A percentile compares a stretch with the other conserved stretches of the same genome.
phyloP scores from a whole-genome alignment of 2,329 filamentous ascomycete species.

The Xylariomycetidae sp. region DNA sequence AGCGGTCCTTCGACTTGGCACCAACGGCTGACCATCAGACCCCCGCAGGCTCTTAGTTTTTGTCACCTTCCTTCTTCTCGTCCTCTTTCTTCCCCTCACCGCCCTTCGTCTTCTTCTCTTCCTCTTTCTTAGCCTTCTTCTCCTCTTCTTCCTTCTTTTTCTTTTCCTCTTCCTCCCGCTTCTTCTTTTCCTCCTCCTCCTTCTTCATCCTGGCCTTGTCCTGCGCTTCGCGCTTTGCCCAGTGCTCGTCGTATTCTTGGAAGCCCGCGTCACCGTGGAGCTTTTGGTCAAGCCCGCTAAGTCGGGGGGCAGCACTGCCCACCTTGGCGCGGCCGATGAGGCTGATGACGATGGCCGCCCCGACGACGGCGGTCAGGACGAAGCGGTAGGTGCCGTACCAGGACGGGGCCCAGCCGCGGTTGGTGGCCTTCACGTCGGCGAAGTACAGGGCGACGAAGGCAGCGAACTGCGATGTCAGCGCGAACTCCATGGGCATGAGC shows the following conservation, averaged over 20 bases:
- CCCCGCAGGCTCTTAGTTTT: conserved; percentile 3
- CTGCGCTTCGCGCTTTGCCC: conserved; percentile 33
- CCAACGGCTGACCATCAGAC: no score
- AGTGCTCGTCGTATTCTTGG: conserved; percentile 34
- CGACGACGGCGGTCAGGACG: conserved; percentile 84
- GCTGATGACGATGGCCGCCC: conserved; percentile 71
- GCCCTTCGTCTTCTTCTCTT: conserved; percentile 16
- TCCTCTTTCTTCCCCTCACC: conserved; percentile 17
- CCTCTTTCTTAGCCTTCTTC: conserved; percentile 17
- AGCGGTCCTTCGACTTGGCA: background rate
- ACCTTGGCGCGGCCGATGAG: conserved; percentile 80
- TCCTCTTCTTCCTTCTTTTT: conserved; percentile 19
- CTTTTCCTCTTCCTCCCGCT: conserved; percentile 13
- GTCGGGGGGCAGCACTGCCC: conserved; percentile 31
- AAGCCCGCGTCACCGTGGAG: conserved; percentile 30
- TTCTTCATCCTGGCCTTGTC: conserved; percentile 27
- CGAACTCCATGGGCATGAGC: conserved; percentile 76
- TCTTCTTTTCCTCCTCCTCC: conserved; percentile 23
- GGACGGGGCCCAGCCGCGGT: conserved; percentile 68
- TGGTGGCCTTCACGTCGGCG: conserved; percentile 67
- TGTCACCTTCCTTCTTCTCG: conserved; percentile 10
- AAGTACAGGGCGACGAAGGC: conserved; percentile 85
- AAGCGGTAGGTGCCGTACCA: conserved; percentile 93
- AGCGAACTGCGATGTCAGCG: conserved; percentile 77
- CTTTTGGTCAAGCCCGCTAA: conserved; percentile 32